phyloP scores from a whole-genome alignment of 2,329 filamentous ascomycete genomes.

The Pestalotiopsis sp. region DNA sequence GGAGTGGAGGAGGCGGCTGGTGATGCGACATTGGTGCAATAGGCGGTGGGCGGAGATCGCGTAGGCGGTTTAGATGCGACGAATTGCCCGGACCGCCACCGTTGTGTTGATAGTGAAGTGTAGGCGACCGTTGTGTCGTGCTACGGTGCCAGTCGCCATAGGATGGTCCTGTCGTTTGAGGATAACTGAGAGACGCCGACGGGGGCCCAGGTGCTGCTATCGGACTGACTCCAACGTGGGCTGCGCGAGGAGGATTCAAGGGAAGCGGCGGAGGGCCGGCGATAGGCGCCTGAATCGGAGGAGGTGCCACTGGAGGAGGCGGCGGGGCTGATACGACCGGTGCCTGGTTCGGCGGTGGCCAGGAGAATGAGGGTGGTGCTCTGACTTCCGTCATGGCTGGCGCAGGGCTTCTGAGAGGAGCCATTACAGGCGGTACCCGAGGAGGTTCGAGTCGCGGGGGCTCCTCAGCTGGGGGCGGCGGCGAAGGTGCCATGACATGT shows the following conservation, averaged over 20 bases:
- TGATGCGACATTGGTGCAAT: constrained; percentile 44
- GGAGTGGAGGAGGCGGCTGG: constrained; percentile 43
- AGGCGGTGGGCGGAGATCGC: constrained; percentile 53
- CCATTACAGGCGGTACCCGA: constrained; percentile 28
- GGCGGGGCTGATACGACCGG: constrained; percentile 17
- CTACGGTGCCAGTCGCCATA: constrained; percentile 56
- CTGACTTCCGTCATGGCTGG: constrained; percentile 24
- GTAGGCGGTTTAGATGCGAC: constrained; percentile 37
- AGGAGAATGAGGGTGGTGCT: constrained; percentile 8
- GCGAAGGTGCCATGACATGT: constrained; percentile 29
- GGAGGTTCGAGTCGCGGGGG: constrained; percentile 30
- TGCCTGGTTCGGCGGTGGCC: constrained; percentile 22
- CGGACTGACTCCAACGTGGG: constrained; percentile 29
- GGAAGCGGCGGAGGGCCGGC: constrained; percentile 26
- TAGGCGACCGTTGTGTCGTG: constrained; percentile 51
- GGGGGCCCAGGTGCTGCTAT: constrained; percentile 38
- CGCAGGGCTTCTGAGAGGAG: constrained; percentile 26
- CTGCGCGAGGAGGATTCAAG: constrained; percentile 21
- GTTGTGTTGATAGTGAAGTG: constrained; percentile 50
- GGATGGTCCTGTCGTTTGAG: constrained; percentile 34
- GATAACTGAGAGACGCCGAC: constrained; percentile 41
- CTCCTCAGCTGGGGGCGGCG: constrained; percentile 30
- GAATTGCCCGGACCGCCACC: constrained; percentile 39
- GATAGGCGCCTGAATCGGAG: constrained; percentile 28
- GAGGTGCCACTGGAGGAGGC: constrained; percentile 21